phyloP scores from a whole-genome alignment of 2,329 filamentous ascomycete species.

The Talaromyces sp. region DNA sequence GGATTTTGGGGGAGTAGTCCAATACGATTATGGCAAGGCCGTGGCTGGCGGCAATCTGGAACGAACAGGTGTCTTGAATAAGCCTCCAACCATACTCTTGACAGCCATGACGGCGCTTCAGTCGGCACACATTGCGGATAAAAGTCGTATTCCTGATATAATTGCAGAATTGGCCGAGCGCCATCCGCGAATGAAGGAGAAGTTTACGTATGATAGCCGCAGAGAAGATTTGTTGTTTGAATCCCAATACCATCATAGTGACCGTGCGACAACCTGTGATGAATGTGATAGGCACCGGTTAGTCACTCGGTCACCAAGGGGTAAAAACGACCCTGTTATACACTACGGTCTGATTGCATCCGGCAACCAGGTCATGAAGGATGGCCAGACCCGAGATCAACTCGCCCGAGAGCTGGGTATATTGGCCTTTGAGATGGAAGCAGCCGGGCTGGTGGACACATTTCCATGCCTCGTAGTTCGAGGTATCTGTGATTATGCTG shows the following conservation, averaged over 20 bases:
- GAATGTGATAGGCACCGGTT: neutral
- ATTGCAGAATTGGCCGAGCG: neutral
- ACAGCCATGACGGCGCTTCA: conserved; percentile 16
- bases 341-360: conserved; percentile 4
- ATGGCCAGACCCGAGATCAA: neutral
- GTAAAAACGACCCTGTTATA: neutral
- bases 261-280: neutral
- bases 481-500: conserved; percentile 15
- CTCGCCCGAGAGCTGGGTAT: conserved; percentile 2
- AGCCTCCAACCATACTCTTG: conserved; percentile 12
- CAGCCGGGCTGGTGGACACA: conserved; percentile 9
- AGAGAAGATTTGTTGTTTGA: conserved; percentile 2
- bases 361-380: neutral
- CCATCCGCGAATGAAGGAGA: neutral
- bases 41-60: conserved; percentile 9
- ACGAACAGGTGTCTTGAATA: conserved; percentile 15
- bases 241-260: neutral
- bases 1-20: conserved; percentile 23
- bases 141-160: neutral
- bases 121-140: conserved; percentile 10
- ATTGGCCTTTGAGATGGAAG: conserved; percentile 14
- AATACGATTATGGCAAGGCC: conserved; percentile 19
- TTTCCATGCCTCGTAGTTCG: conserved; percentile 16
- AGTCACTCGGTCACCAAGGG: neutral
- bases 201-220: neutral